These are phyloP conservation scores for Teratosphaeria viscida DNA, from an alignment of 2,329 filamentous ascomycete genomes.

Conservation along the genomic window DNA sequence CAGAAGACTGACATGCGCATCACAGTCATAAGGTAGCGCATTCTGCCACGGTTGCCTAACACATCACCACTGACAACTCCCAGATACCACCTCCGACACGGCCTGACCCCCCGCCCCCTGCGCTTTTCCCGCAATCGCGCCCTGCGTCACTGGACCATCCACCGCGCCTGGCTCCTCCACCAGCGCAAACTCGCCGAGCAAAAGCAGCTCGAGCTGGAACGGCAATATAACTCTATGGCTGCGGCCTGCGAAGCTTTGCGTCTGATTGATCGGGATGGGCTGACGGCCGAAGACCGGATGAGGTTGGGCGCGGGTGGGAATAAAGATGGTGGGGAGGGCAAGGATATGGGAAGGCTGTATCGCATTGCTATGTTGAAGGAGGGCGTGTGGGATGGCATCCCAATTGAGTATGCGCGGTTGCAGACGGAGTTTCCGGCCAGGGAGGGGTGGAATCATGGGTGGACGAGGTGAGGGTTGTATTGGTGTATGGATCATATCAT, in stretches of 20 bases:
- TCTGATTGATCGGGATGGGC: conserved; percentile 35
- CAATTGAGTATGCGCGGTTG: conserved; percentile 79
- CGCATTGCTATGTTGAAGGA: conserved; percentile 85
- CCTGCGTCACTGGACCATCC: conserved; percentile 97
- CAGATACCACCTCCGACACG: conserved; percentile 59
- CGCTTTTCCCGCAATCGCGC: conserved; percentile 73
- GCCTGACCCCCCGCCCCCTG: conserved; percentile 62
- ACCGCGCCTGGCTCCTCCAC: conserved; percentile 85
- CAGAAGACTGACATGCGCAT: conserved; percentile 26
- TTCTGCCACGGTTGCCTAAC: neutral
- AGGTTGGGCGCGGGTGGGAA: conserved; percentile 25
- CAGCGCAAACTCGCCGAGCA: conserved; percentile 56
- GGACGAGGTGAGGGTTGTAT: conserved; percentile 51
- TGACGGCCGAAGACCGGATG: conserved; percentile 34
- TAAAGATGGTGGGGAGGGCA: conserved; percentile 17
- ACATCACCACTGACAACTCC: neutral
- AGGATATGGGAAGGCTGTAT: conserved; percentile 64
- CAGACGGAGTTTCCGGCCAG: conserved; percentile 74
- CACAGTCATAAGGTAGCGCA: conserved; percentile 7
- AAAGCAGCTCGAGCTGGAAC: conserved; percentile 61
- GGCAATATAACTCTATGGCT: conserved; percentile 73
- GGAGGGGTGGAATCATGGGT: conserved; percentile 85
- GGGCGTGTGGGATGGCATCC: conserved; percentile 68
- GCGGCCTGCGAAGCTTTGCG: conserved; percentile 76
- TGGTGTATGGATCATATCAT: too few relatives aligned